phyloP scores from a whole-genome alignment of 192 early-diverging fungal species.

The Funneliformis mosseae region DNA sequence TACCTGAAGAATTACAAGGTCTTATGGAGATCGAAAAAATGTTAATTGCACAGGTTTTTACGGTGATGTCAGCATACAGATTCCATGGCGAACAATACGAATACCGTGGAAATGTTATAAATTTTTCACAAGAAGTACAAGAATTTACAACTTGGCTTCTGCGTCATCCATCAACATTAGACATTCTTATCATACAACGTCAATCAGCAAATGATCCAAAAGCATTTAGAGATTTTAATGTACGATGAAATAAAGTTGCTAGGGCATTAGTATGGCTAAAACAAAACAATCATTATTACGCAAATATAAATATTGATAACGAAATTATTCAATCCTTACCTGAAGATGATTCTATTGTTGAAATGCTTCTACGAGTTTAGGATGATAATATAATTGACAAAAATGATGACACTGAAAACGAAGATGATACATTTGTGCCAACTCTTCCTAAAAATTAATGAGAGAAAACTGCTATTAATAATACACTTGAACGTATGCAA shows the following conservation, averaged over 20 bases:
- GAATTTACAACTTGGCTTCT: background rate
- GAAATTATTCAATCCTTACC: constrained; percentile 7
- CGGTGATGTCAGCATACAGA: too few species aligned
- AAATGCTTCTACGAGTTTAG: background rate
- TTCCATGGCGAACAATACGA: too few species aligned
- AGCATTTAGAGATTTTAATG: background rate
- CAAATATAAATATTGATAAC: background rate
- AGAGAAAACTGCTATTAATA: background rate
- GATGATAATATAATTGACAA: background rate
- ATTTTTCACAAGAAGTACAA: background rate
- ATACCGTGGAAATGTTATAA: background rate
- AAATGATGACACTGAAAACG: background rate
- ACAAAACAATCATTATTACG: background rate
- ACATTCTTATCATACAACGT: background rate
- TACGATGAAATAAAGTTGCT: background rate
- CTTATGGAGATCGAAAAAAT: too few species aligned
- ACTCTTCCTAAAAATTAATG: background rate
- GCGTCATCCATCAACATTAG: background rate
- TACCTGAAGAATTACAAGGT: too few species aligned
- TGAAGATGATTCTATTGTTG: background rate
- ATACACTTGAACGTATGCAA: background rate
- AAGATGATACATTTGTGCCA: background rate
- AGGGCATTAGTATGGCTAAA: background rate
- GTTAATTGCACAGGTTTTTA: too few species aligned
- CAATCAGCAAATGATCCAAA: background rate